A percentile compares a stretch with the other conserved stretches of the same genome.
Conservation (phyloP, 495 filamentous ascomycete species). For the Xylaria telfairii region DNA sequence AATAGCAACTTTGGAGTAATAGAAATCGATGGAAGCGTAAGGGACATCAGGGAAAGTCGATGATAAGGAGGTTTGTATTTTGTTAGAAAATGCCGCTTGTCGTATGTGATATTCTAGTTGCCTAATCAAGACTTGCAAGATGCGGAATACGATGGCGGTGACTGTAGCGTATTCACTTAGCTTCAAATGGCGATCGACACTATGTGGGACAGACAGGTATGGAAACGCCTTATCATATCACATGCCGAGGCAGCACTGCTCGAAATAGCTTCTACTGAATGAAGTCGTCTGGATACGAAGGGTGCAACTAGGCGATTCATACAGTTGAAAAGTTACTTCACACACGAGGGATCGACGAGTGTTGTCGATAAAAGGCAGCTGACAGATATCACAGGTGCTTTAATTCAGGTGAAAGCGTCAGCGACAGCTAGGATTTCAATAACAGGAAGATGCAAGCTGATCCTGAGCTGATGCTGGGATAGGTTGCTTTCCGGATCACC, state of each 20-base stretch:
- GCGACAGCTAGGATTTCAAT: neutral
- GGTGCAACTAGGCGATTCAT: neutral
- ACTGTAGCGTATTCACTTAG: neutral
- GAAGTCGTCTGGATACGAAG: neutral
- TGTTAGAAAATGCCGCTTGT: conserved; percentile 2
- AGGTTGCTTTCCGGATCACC: neutral
- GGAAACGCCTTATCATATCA: conserved; percentile 5
- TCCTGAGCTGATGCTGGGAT: conserved; percentile 13
- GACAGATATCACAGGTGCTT: neutral
- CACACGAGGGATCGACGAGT: conserved; percentile 8
- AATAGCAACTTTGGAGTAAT: neutral
- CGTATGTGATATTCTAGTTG: neutral
- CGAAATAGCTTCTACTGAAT: neutral
- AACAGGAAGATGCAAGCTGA: neutral
- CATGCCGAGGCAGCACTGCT: conserved; percentile 10
- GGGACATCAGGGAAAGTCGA: neutral
- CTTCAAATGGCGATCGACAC: conserved; percentile 19
- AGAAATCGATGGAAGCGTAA: neutral
- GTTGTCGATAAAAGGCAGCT: conserved; percentile 22
- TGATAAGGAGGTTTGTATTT: neutral
- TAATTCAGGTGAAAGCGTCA: neutral
- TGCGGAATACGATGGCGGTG: neutral
- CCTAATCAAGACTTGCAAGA: neutral
- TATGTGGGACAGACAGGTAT: neutral
- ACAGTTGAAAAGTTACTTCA: too few relatives aligned